A percentile compares a stretch with the other conserved stretches of the same genome.
phyloP scores from a whole-genome alignment of 768 basidiomycete species.

The Pleurotus citrinopileatus region DNA sequence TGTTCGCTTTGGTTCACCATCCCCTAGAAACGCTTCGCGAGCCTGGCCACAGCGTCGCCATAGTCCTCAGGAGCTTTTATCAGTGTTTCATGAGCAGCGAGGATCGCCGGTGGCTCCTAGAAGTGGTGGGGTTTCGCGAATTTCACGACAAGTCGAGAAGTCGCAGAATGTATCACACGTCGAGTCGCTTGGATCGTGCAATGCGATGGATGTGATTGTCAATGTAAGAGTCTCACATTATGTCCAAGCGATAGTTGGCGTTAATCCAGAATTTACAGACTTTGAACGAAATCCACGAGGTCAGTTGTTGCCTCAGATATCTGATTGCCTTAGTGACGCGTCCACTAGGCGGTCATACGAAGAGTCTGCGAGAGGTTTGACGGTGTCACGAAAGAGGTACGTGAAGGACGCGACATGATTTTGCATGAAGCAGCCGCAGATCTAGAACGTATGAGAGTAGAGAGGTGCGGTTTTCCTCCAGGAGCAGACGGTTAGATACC shows the following conservation, averaged over 20 bases:
- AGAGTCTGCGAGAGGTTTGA: constrained; percentile 48
- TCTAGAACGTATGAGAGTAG: constrained; percentile 39
- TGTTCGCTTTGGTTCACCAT: background rate
- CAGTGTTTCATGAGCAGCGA: too few relatives aligned
- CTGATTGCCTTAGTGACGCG: background rate
- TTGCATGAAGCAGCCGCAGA: constrained; percentile 42
- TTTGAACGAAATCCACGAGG: constrained; percentile 49
- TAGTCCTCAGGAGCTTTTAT: background rate
- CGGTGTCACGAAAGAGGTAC: constrained; percentile 42
- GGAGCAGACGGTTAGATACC: constrained; percentile 6
- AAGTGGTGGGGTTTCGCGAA: too few relatives aligned
- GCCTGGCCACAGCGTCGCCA: too few relatives aligned
- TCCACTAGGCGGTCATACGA: constrained; percentile 41
- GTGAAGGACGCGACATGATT: constrained; percentile 41
- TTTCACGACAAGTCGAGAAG: background rate
- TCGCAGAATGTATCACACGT: background rate
- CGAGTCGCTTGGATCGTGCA: background rate
- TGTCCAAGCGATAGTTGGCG: background rate
- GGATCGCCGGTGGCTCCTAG: too few relatives aligned
- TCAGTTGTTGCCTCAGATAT: constrained; percentile 13
- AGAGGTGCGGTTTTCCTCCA: constrained; percentile 33
- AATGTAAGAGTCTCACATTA: constrained; percentile 29
- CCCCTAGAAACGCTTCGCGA: background rate
- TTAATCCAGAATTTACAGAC: constrained; percentile 29
- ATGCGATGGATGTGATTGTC: constrained; percentile 31